Conservation (phyloP, 805 yeast genomes). For the Yarrowia bubula region DNA sequence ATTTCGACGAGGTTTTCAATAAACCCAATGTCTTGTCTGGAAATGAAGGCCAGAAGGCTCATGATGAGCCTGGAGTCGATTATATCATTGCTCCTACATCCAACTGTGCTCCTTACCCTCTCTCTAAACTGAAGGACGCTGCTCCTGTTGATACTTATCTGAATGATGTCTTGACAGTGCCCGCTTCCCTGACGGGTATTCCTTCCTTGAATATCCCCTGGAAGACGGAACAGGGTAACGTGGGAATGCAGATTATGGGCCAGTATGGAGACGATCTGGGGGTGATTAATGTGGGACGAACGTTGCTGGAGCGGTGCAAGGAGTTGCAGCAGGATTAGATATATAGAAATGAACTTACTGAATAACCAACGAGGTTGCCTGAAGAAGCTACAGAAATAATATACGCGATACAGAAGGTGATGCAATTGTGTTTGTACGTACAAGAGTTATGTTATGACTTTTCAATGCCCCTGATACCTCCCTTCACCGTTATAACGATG, state of each 20-base stretch:
- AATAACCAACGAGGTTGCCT: no score
- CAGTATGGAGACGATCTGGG: slow-evolving; percentile 79
- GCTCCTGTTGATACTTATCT: slow-evolving; percentile 60
- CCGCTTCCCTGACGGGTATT: slow-evolving; percentile 86
- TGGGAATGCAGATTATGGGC: slow-evolving; percentile 79
- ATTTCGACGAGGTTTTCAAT: slow-evolving; percentile 64
- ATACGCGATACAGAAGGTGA: no score
- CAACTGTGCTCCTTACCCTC: slow-evolving; percentile 53
- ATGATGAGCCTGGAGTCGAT: slow-evolving; percentile 48
- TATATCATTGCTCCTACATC: slow-evolving; percentile 74
- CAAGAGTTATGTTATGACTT: no score
- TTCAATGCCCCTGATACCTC: no score
- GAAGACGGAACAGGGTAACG: slow-evolving; percentile 41
- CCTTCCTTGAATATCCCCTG: slow-evolving; percentile 83
- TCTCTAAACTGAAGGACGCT: slow-evolving; percentile 43
- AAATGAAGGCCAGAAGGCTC: slow-evolving; percentile 37
- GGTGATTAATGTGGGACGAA: slow-evolving; percentile 49
- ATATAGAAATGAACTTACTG: neutral
- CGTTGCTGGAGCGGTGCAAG: slow-evolving; percentile 22
- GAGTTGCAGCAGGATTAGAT: slow-evolving; percentile 14
- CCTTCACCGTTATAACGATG: no score
- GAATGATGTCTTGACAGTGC: slow-evolving; percentile 84
- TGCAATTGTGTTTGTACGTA: no score
- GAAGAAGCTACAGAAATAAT: no score
- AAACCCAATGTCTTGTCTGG: slow-evolving; percentile 46